A percentile compares a stretch with the other conserved stretches of the same genome.
Evolutionary conservation across 345 rosid genomes (phyloP).

Genomic region (Gossypium turneri): DNA sequence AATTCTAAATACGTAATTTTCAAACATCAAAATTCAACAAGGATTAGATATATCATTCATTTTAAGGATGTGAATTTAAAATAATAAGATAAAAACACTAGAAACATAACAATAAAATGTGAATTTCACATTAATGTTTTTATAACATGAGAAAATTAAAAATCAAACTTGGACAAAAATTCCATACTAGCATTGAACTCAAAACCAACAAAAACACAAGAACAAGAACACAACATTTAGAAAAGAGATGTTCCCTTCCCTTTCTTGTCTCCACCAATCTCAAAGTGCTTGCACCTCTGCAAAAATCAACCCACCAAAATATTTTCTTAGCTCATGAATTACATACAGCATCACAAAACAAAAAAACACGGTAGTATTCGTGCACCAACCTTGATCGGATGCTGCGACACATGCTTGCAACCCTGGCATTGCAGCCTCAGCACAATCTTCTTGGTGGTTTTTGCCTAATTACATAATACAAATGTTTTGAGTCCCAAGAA

Average conservation of each 20-base stretch:
- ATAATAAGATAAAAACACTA: not conserved
- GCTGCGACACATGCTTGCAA: slow-evolving; percentile 86
- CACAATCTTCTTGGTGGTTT: slow-evolving; percentile 89
- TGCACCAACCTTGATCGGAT: slow-evolving; percentile 55
- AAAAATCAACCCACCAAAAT: not conserved
- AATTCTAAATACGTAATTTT: too few relatives aligned
- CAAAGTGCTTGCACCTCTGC: slow-evolving; percentile 83
- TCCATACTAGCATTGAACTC: not conserved
- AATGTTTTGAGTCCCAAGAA: not conserved
- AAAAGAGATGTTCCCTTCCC: slow-evolving; percentile 76
- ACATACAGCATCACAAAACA: not conserved
- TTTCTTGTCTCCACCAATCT: slow-evolving; percentile 79
- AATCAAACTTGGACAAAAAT: not conserved
- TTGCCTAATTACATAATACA: slow-evolving; percentile 39
- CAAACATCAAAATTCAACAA: too few relatives aligned
- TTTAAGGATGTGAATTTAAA: not conserved
- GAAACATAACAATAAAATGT: not conserved
- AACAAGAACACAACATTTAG: slow-evolving; percentile 19
- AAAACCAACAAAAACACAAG: not conserved
- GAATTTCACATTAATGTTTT: not conserved
- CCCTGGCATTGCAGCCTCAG: slow-evolving; percentile 83
- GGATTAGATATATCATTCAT: not conserved
- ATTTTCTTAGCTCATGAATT: not conserved
- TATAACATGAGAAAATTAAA: not conserved
- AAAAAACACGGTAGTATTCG: not conserved